Evolutionary conservation across 2,329 filamentous ascomycete genomes (phyloP).

Genomic region (Xylariaceae sp.): DNA sequence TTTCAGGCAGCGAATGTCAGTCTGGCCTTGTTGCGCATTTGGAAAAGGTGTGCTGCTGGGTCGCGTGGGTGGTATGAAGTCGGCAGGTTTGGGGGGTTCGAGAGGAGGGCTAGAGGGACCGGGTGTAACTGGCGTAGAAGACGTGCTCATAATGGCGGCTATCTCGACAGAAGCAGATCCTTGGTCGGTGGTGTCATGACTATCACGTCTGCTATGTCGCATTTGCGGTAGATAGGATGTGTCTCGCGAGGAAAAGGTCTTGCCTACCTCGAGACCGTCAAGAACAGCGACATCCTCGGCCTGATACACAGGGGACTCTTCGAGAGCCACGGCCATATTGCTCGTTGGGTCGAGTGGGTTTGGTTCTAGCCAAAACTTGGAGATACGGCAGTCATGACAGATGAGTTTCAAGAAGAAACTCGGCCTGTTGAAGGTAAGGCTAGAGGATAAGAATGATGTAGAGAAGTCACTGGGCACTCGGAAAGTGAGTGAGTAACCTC

Average conservation of each 20-base stretch:
- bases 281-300: constrained; percentile 21
- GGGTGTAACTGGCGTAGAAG: constrained; percentile 53
- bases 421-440: constrained; percentile 23
- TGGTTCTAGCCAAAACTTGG: too few relatives aligned
- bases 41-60: constrained; percentile 60
- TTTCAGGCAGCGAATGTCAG: constrained; percentile 39
- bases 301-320: constrained; percentile 21
- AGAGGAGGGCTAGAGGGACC: constrained; percentile 50
- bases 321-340: constrained; percentile 23
- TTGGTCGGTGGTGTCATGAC: constrained; percentile 30
- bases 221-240: constrained; percentile 27
- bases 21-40: constrained; percentile 47
- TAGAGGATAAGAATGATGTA: neutral
- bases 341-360: too few relatives aligned
- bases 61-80: constrained; percentile 48
- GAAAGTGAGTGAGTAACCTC: too few relatives aligned
- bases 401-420: constrained; percentile 4
- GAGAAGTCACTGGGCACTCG: too few relatives aligned
- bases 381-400: too few relatives aligned
- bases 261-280: constrained; percentile 24
- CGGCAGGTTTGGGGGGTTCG: constrained; percentile 43
- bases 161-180: constrained; percentile 40
- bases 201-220: constrained; percentile 17
- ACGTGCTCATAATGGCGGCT: constrained; percentile 42
- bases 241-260: constrained; percentile 25